Base-by-base conservation (phyloP, 2,329 filamentous ascomycete species). In the Ascochyta rabiei region DNA sequence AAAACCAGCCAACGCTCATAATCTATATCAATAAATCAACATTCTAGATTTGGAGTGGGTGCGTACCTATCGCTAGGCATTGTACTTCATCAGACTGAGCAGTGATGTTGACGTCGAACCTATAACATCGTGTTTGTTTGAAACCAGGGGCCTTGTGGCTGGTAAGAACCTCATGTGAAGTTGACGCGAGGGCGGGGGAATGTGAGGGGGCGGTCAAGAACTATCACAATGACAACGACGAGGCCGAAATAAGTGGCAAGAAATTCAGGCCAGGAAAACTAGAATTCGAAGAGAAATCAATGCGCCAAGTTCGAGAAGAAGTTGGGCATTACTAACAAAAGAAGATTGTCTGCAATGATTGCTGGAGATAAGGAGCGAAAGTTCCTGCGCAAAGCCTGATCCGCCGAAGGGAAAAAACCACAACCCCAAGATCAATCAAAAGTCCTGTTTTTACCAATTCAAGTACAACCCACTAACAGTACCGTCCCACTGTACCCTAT, bases 131-230 rank as follows among this genome's bases (percentile, higher is more conserved):
- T 4, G 21, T 23, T 23, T 23, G 21, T 8, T 28, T 28, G 24
- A 71, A 54, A 69, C 47, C 2, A 42, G 69, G 15, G 72, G 70
- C 2, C 51, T 64, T 23, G 52, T 70, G 21, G 43, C 42, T 8
- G 64, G 68, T 18, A 52, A 66, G 56, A 51, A 12, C 63, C 66
- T 33, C 48, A 66, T 8, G 66, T 52, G 1, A 58, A 58, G 35
- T 70, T 72, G 5, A 72, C 78, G 6, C 71, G 70, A 23, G 76
- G 76, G 0, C 38, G 76, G 23, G 70, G 77, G 57, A 78, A 78
- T 62, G 76, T 79, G 30, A 65, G 76, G 16, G 72, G 76, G 48
- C 62, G 76, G 76, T 79, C 2, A 77, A 73, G 66, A 66, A 76
- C 39, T 77, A 77, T 49, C 76, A 78, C 43, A 57, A 77, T 42